Base-by-base conservation (phyloP, 2,329 filamentous ascomycete genomes). In the Coniochaeta sp. region DNA sequence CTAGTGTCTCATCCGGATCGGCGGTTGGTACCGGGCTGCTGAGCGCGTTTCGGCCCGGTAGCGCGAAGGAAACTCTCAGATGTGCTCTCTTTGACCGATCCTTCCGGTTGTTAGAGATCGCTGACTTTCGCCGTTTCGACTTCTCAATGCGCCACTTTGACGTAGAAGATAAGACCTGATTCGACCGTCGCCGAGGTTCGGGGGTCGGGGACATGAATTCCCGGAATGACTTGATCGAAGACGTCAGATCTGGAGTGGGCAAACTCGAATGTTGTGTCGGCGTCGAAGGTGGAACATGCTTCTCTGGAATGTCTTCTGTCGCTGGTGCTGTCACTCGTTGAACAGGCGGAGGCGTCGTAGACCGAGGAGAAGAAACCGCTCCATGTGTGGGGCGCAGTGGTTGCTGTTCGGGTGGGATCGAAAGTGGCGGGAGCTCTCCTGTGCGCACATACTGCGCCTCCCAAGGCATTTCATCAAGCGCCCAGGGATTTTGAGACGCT, bases 181-280 rank as follows among this genome's bases (percentile, higher is more conserved):
- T 27, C 48, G 45, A 22, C 10, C 28, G 18, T 3, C 54, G 5
- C 58, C 61, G 40, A 56, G 58, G 53, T 53, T 71, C 66, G 1
- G 77, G 73, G 0, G 76, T 77, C 1, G 75, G 72, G 1, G 74
- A 74, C 58, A 77, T 72, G 59, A 81, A 81, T 1, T 72, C 71
- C 1, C 74, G 70, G 58, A 81, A 81, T 0, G 76, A 71, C 55
- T 75, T 78, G 57, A 79, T 67, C 0, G 72, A 73, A 27, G 78
- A 67, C 4, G 71, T 71, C 13, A 73, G 69, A 48, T 79, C 73
- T 6, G 76, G 72, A 0, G 73, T 76, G 2, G 66, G 65, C 28
- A 68, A 57, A 52, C 63, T 57, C 20, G 65, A 65, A 3, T 55
- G 58, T 16, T 55, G 53, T 3, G 56, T 62, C 2, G 61, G 60